Percentiles rank a stretch among this genome's conserved stretches.
Conservation (phyloP, 2,329 filamentous ascomycete species). For the Cladobotryum protrusum region DNA sequence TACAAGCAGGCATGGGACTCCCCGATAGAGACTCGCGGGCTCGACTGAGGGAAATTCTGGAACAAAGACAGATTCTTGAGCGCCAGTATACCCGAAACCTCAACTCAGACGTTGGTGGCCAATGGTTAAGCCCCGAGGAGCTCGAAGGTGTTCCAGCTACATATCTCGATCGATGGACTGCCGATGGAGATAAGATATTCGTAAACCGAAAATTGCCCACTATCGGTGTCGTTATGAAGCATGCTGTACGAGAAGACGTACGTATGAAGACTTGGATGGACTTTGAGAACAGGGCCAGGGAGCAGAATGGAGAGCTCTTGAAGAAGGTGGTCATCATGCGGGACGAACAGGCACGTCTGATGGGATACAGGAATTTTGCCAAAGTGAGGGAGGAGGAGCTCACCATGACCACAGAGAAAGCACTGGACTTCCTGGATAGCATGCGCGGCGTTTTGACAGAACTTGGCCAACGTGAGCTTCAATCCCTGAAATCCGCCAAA, state of each 20-base stretch:
- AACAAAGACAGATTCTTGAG: slow-evolving; percentile 1
- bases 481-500: slow-evolving; percentile 1
- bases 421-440: neutral
- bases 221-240: slow-evolving; percentile 4
- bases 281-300: slow-evolving; percentile 63
- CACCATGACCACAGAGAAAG: slow-evolving; percentile 7
- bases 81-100: slow-evolving; percentile 49
- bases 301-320: slow-evolving; percentile 61
- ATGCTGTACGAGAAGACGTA: slow-evolving; percentile 32
- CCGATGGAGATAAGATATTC: slow-evolving; percentile 8
- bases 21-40: slow-evolving; percentile 1
- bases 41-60: neutral
- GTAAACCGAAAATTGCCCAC: slow-evolving; percentile 9
- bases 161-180: slow-evolving; percentile 40
- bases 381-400: slow-evolving; percentile 7
- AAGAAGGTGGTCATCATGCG: slow-evolving; percentile 62
- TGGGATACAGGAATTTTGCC: slow-evolving; percentile 53
- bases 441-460: slow-evolving; percentile 1
- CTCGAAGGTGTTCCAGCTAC: slow-evolving; percentile 68
- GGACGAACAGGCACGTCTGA: slow-evolving; percentile 63
- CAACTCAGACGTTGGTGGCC: slow-evolving; percentile 66
- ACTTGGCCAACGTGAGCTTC: neutral
- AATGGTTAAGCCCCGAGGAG: slow-evolving; percentile 65
- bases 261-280: slow-evolving; percentile 60
- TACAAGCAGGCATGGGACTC: slow-evolving; percentile 3